Evolutionary conservation across 768 basidiomycete species (phyloP).

Genomic region (Amanita rubescens): DNA sequence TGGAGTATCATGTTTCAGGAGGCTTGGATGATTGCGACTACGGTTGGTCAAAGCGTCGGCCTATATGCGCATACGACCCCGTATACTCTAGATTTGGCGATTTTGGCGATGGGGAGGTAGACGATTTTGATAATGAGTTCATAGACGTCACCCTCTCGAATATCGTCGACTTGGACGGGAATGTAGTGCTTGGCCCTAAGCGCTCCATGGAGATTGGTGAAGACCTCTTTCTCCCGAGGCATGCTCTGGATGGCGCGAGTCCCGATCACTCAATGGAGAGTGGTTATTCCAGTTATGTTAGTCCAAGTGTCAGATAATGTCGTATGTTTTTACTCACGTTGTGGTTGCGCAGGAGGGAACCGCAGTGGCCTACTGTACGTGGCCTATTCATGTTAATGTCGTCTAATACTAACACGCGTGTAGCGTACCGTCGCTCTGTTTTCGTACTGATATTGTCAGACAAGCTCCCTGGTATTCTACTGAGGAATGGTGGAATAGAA

Average conservation of each 20-base stretch:
- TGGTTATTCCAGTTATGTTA: not conserved
- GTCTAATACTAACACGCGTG: slow-evolving; percentile 9
- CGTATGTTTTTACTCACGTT: too few species aligned
- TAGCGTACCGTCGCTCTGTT: slow-evolving; percentile 23
- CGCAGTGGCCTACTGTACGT: slow-evolving; percentile 24
- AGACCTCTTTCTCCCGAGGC: not conserved
- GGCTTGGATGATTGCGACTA: too few species aligned
- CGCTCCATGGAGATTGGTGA: not conserved
- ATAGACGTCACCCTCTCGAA: slow-evolving; percentile 5
- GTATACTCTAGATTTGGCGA: too few species aligned
- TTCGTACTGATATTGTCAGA: slow-evolving; percentile 22
- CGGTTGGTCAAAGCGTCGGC: too few species aligned
- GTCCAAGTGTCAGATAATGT: too few species aligned
- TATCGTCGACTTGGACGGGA: slow-evolving; percentile 10
- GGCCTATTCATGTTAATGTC: not conserved
- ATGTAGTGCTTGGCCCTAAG: not conserved
- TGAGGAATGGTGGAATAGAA: not conserved
- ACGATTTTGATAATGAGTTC: too few species aligned
- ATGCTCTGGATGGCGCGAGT: not conserved
- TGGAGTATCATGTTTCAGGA: slow-evolving; percentile 22
- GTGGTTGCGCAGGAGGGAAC: slow-evolving; percentile 13
- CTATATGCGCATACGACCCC: too few species aligned
- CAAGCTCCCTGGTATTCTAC: slow-evolving; percentile 2
- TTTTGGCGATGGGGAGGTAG: too few species aligned
- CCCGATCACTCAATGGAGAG: too few species aligned